Conservation (phyloP, 148 eudicot genomes). For the Linanthus parryae region DNA sequence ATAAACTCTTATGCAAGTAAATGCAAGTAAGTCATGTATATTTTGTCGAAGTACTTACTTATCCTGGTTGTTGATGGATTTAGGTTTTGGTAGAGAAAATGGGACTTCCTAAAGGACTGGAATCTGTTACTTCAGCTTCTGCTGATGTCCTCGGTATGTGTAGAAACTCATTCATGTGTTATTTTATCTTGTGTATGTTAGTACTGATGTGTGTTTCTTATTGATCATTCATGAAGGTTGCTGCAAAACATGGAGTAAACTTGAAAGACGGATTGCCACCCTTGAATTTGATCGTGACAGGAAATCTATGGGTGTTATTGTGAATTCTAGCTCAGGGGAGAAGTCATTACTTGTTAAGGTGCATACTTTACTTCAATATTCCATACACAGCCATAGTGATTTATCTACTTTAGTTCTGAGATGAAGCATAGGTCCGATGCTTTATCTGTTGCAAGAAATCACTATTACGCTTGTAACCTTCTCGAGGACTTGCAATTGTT, state of each 20-base stretch:
- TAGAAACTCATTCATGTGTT: background rate
- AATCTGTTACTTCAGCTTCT: slow-evolving; percentile 23
- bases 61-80: slow-evolving; percentile 11
- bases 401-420: no score
- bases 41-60: background rate
- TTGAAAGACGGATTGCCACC: slow-evolving; percentile 52
- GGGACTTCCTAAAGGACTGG: slow-evolving; percentile 55
- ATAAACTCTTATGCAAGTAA: no score
- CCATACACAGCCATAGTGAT: no score
- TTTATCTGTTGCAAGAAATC: no score
- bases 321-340: slow-evolving; percentile 42
- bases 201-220: slow-evolving; percentile 10
- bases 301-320: slow-evolving; percentile 80
- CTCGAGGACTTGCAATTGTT: no score
- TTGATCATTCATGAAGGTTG: slow-evolving; percentile 33
- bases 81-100: slow-evolving; percentile 80
- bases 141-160: slow-evolving; percentile 41
- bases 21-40: no score
- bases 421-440: no score
- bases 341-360: slow-evolving; percentile 71
- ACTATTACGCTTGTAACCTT: no score
- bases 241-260: slow-evolving; percentile 47
- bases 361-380: no score
- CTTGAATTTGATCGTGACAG: slow-evolving; percentile 85
- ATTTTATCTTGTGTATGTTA: background rate